Evolutionary conservation across 2,329 filamentous ascomycete genomes (phyloP), one percentile per base, ranked within the genome.

Genomic region (Sporothrix phasma): DNA sequence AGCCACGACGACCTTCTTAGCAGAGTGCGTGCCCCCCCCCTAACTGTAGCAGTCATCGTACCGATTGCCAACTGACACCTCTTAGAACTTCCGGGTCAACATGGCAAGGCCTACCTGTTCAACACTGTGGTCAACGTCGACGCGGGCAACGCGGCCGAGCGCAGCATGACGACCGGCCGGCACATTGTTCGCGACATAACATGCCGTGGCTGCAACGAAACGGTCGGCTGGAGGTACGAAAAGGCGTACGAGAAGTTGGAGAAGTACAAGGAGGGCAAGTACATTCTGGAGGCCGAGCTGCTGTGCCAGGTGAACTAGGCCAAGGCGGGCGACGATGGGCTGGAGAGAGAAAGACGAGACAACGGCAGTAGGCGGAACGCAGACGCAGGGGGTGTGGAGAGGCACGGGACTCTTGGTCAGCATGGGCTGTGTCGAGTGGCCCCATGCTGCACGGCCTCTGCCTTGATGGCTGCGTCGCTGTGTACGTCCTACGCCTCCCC

Each of bases 201-300:
- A 65, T 99, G 94, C 79, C 84, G 88, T 65, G 90, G 96, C 76
- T 99, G 94, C 83, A 89, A 88, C 73, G 89, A 92, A 75, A 89
- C 88, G 34, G 94, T 99, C 62, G 94, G 94, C 41, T 99, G 94
- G 94, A 97, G 96, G 76, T 99, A 99, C 75, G 94, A 99, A 77
- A 96, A 95, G 79, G 94, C 94, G 1, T 97, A 89, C 74, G 94
- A 99, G 79, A 76, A 80, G 39, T 87, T 83, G 68, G 93, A 99
- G 82, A 96, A 96, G 78, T 99, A 99, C 78, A 99, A 99, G 80
- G 94, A 99, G 81, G 92, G 92, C 64, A 99, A 97, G 78, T 97
- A 89, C 74, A 99, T 99, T 66, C 81, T 99, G 64, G 93, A 97
- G 79, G 90, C 89, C 37, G 92, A 96, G 78, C 77, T 97, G 68